A percentile compares a stretch with the other conserved stretches of the same genome.
phyloP scores from a whole-genome alignment of 305 asterid genomes.

The Fraxinus velutina region DNA sequence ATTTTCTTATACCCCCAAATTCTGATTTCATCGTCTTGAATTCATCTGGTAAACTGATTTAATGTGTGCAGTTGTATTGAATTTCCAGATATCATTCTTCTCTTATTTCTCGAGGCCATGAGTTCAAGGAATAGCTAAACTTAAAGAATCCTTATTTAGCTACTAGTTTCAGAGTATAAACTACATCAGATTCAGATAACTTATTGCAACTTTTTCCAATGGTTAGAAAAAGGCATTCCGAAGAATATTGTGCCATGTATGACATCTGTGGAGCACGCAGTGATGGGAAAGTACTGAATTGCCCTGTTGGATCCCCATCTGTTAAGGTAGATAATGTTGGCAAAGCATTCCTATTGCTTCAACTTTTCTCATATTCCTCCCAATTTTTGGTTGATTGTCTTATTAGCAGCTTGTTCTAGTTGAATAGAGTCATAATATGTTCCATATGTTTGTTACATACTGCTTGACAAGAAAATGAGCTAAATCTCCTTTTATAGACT shows the following conservation, averaged over 20 bases:
- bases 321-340: constrained; percentile 52
- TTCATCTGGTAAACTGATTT: not conserved
- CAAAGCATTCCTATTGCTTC: constrained; percentile 1
- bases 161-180: constrained; percentile 1
- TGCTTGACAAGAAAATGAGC: not conserved
- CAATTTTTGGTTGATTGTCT: not conserved
- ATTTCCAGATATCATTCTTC: not conserved
- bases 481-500: not conserved
- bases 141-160: not conserved
- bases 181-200: not conserved
- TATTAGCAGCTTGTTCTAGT: not conserved
- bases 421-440: constrained; percentile 8
- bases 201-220: constrained; percentile 14
- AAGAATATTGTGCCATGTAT: constrained; percentile 86
- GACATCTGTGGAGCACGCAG: constrained; percentile 82
- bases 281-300: constrained; percentile 86
- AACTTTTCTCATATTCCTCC: not conserved
- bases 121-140: not conserved
- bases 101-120: not conserved
- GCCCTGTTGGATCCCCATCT: constrained; percentile 73
- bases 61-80: not conserved
- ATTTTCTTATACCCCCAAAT: not conserved
- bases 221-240: constrained; percentile 55
- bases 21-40: not conserved
- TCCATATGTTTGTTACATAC: not conserved